phyloP scores from a whole-genome alignment of 2,329 filamentous ascomycete genomes.

The Cladobotryum protrusum region DNA sequence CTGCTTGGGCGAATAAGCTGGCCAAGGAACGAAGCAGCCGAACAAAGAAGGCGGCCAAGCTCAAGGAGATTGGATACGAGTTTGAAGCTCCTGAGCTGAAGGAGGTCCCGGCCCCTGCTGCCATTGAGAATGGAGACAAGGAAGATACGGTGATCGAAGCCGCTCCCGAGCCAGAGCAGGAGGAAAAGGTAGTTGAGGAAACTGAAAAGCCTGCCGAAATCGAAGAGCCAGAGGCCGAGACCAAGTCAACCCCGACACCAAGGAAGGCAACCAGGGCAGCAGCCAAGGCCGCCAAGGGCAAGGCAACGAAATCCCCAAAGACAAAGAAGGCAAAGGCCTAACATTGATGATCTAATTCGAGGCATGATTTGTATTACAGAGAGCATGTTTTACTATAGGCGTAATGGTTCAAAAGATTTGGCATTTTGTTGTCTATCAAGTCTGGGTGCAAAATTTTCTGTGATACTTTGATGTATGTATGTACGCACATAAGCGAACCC shows the following conservation, averaged over 20 bases:
- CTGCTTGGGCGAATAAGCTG: slow-evolving; percentile 73
- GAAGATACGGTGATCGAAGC: slow-evolving; percentile 33
- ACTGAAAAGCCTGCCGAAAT: slow-evolving; percentile 17
- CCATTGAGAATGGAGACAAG: slow-evolving; percentile 29
- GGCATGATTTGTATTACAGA: slow-evolving; percentile 1
- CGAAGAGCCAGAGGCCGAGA: slow-evolving; percentile 15
- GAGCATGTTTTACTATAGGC: slow-evolving; percentile 7
- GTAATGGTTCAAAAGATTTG: slow-evolving; percentile 11
- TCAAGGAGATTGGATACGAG: slow-evolving; percentile 78
- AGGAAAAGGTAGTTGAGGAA: slow-evolving; percentile 20
- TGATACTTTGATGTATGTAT: slow-evolving; percentile 23
- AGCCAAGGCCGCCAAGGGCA: slow-evolving; percentile 12
- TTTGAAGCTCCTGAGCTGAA: slow-evolving; percentile 71
- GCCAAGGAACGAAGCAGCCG: slow-evolving; percentile 67
- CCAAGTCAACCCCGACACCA: slow-evolving; percentile 18
- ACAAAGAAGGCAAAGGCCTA: slow-evolving; percentile 36
- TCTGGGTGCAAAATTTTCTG: slow-evolving; percentile 14
- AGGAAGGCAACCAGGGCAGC: slow-evolving; percentile 24
- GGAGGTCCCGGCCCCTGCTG: slow-evolving; percentile 37
- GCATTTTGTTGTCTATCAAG: not conserved
- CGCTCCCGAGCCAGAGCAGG: slow-evolving; percentile 20
- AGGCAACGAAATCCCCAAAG: slow-evolving; percentile 17
- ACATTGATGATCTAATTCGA: not conserved
- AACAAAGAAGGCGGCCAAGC: slow-evolving; percentile 60
- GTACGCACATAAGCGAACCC: slow-evolving; percentile 60